Evolutionary conservation across 1,139 yeast species (phyloP), one percentile per base, ranked within the genome.

Genomic region (Candida sojae): DNA sequence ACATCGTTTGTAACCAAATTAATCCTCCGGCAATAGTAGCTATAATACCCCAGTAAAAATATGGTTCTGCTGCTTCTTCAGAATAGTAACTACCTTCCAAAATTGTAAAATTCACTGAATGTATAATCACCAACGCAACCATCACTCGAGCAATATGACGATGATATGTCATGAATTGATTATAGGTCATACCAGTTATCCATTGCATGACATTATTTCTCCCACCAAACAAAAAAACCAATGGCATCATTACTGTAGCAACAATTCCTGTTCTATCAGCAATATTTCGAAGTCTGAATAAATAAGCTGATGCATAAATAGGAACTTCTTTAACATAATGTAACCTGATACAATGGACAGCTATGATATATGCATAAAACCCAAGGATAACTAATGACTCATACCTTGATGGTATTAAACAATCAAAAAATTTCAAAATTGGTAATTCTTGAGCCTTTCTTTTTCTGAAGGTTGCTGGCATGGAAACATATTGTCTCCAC

Each of bases 361-460:
- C 45, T 7, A 69, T 53, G 41, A 80, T 68, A 17, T 80, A 67
- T 9, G 77, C 49, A 39, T 75, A 70, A 49, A 84, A 63, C 8
- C 77, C 66, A 11, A 66, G 53, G 13, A 85, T 65, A 39, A 81
- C 66, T 6, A 80, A 51, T 0, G 83, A 60, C 62, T 86, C 95
- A 52, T 79, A 67, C 49, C 95, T 73, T 0, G 91, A 80, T 0
- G 96, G 96, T 11, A 84, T 62, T 36, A 77, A 39, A 68, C 64
- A 50, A 62, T 73, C 67, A 28, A 73, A 60, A 26, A 67, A 49
- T 5, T 67, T 61, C 28, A 67, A 57, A 13, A 64, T 54, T 17
- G 57, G 57, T 38, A 57, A 53, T 46, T 66, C 72, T 23, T 54
- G 51, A 25, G 74, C 65, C 46, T 67, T 68, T 4, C 53, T 48